A percentile compares a stretch with the other conserved stretches of the same genome.
Conservation (phyloP, 2,329 filamentous ascomycete genomes). For the Fusarium temperatum region DNA sequence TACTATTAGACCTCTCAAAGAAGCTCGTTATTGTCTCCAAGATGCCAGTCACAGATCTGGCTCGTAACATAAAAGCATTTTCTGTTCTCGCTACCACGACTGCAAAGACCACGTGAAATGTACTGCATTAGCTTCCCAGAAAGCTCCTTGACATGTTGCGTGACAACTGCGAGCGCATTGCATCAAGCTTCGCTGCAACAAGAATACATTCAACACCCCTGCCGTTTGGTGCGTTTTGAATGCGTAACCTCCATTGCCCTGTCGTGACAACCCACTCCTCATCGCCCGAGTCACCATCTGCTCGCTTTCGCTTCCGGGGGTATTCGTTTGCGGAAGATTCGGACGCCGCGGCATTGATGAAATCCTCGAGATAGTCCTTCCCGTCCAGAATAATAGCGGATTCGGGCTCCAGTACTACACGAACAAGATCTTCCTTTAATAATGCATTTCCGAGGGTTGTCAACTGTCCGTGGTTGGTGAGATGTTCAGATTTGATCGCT, state of each 20-base stretch:
- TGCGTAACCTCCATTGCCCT: constrained; percentile 76
- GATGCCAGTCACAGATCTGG: not conserved
- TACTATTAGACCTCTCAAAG: not conserved
- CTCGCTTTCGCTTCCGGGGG: constrained; percentile 57
- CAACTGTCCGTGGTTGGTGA: constrained; percentile 63
- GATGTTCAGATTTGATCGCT: constrained; percentile 58
- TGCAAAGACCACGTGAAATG: not conserved
- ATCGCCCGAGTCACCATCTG: constrained; percentile 46
- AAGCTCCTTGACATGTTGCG: constrained; percentile 75
- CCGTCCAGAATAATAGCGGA: constrained; percentile 69
- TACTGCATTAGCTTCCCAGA: constrained; percentile 50
- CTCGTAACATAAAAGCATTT: not conserved
- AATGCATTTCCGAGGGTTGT: constrained; percentile 75
- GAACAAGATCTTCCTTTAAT: constrained; percentile 74
- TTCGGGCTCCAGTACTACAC: constrained; percentile 68
- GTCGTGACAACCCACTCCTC: constrained; percentile 71
- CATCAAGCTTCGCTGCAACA: constrained; percentile 79
- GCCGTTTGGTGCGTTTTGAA: constrained; percentile 63
- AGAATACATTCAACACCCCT: constrained; percentile 75
- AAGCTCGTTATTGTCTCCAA: not conserved
- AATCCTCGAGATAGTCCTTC: constrained; percentile 49
- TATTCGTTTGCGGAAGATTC: constrained; percentile 44
- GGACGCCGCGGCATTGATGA: constrained; percentile 40
- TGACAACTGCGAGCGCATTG: constrained; percentile 69
- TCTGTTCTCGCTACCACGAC: not conserved